These are phyloP conservation scores for Inonotus hispidus DNA, from an alignment of 1,284 basidiomycete species.

Conservation along the genomic window DNA sequence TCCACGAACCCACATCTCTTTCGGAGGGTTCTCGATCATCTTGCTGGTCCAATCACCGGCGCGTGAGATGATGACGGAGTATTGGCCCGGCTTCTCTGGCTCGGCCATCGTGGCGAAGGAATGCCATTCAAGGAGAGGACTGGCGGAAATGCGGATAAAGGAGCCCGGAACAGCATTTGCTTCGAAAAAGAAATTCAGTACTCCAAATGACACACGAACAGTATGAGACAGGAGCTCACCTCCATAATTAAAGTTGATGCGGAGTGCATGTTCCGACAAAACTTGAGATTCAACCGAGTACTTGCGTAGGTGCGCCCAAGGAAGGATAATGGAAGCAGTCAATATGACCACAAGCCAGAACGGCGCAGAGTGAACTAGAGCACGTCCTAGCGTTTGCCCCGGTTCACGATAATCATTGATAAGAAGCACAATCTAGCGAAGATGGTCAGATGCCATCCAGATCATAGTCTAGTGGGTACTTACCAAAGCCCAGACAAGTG, in stretches of 20 bases:
- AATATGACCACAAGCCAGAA: constrained; percentile 34
- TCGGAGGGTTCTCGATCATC: constrained; percentile 30
- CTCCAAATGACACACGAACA: neutral
- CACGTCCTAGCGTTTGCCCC: constrained; percentile 24
- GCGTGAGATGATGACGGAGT: constrained; percentile 32
- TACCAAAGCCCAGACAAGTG: constrained; percentile 49
- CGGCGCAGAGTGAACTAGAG: constrained; percentile 24
- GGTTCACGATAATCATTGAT: constrained; percentile 16
- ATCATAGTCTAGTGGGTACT: constrained; percentile 11
- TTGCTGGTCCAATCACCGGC: constrained; percentile 36
- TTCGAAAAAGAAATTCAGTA: neutral
- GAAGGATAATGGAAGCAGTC: constrained; percentile 28
- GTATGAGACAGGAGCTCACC: constrained; percentile 26
- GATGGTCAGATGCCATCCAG: neutral
- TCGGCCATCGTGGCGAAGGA: constrained; percentile 27
- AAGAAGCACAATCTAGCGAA: constrained; percentile 26
- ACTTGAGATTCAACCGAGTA: constrained; percentile 24
- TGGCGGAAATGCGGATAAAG: constrained; percentile 9
- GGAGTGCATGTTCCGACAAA: constrained; percentile 32
- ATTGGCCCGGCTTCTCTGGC: constrained; percentile 14
- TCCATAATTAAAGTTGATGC: constrained; percentile 34
- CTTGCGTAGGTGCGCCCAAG: constrained; percentile 32
- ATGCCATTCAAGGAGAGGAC: constrained; percentile 33
- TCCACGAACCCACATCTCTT: constrained; percentile 34
- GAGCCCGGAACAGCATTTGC: constrained; percentile 2